A percentile compares a stretch with the other conserved stretches of the same genome.
Evolutionary conservation across 805 yeast species (phyloP).

Genomic region (Candida gorgasii): DNA sequence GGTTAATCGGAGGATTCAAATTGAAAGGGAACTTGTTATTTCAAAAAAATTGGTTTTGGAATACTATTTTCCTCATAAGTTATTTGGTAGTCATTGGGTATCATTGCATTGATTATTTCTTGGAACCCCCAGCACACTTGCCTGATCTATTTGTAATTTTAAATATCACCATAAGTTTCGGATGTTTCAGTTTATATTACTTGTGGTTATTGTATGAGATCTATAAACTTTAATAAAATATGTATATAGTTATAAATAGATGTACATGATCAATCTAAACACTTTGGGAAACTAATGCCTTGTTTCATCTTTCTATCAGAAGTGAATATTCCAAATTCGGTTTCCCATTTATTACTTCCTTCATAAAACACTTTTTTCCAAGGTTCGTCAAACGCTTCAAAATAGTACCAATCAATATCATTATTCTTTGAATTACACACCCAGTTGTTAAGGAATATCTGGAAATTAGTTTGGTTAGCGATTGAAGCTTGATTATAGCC

Average conservation of each 20-base stretch:
- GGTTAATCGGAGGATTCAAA: constrained; percentile 29
- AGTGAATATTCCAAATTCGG: constrained; percentile 70
- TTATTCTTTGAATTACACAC: constrained; percentile 44
- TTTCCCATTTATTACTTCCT: constrained; percentile 56
- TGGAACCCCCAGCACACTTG: constrained; percentile 55
- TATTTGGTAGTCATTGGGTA: constrained; percentile 48
- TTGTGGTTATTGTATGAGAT: constrained; percentile 71
- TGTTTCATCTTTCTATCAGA: constrained; percentile 47
- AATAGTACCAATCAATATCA: constrained; percentile 54
- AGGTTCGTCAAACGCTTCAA: constrained; percentile 74
- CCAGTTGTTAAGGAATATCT: constrained; percentile 52
- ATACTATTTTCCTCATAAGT: constrained; percentile 24
- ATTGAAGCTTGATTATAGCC: constrained; percentile 47
- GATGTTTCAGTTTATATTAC: constrained; percentile 73
- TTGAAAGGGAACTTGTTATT: constrained; percentile 21
- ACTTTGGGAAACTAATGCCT: constrained; percentile 43
- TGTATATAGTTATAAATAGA: neutral
- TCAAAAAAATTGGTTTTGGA: constrained; percentile 28
- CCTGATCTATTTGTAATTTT: constrained; percentile 88
- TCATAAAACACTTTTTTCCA: constrained; percentile 61
- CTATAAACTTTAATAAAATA: constrained; percentile 17
- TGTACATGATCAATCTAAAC: constrained; percentile 17
- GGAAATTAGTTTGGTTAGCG: constrained; percentile 48
- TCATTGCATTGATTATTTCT: constrained; percentile 54
- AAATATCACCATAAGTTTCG: constrained; percentile 73